A percentile compares a stretch with the other conserved stretches of the same genome.
phyloP scores from a whole-genome alignment of 2,329 filamentous ascomycete genomes.

The Beauveria brongniartii region DNA sequence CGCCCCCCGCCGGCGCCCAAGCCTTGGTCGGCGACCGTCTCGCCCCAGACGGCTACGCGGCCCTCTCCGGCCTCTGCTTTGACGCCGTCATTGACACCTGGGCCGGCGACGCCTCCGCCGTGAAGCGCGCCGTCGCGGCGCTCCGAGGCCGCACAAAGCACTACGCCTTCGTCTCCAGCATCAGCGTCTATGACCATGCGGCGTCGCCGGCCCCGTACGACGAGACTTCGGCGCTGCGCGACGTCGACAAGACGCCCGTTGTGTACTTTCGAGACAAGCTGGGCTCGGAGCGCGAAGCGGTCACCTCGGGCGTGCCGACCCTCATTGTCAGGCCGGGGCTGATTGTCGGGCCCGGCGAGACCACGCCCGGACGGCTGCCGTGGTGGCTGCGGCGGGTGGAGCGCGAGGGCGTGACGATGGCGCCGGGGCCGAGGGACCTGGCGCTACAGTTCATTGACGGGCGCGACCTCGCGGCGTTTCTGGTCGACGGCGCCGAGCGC shows the following conservation, averaged over 20 bases:
- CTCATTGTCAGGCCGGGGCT: conserved; percentile 10
- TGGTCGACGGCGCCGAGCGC: conserved; percentile 11
- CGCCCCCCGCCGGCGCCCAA: conserved; percentile 11
- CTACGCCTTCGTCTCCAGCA: conserved; percentile 15
- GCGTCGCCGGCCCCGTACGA: neutral
- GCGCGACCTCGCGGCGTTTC: conserved; percentile 12
- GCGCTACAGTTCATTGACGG: conserved; percentile 12
- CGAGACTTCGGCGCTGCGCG: conserved; percentile 11
- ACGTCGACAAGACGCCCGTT: neutral
- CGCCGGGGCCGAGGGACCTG: conserved; percentile 10
- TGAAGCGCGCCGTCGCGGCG: conserved; percentile 12
- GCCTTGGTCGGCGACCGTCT: conserved; percentile 15
- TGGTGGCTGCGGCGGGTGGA: conserved; percentile 12
- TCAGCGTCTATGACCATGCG: conserved; percentile 12
- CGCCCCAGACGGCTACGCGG: conserved; percentile 1
- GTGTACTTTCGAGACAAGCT: conserved; percentile 11
- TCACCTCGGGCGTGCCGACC: conserved; percentile 1
- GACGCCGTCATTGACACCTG: conserved; percentile 17
- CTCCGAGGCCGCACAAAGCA: conserved; percentile 13
- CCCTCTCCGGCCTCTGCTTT: conserved; percentile 11
- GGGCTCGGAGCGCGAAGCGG: neutral
- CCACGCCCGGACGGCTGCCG: neutral
- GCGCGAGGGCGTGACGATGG: conserved; percentile 9
- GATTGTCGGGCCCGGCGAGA: conserved; percentile 11
- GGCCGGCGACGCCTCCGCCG: conserved; percentile 12